Base-by-base conservation (phyloP, 306 rosid species). In the Dalbergia cultrata region DNA sequence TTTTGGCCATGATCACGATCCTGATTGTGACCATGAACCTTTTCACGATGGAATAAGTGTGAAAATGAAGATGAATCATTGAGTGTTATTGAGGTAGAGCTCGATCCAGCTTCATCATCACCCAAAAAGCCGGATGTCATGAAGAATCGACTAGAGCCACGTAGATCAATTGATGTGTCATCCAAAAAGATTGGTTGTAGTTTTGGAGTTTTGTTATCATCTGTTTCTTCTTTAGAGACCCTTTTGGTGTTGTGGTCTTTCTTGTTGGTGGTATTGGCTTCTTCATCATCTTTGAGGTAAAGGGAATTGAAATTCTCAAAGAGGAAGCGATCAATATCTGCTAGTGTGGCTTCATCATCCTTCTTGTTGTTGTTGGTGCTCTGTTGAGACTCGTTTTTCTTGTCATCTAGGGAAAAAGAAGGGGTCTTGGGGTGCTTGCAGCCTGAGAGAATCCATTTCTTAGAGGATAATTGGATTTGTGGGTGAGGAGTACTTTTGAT, bases 301-400 rank as follows among this genome's bases (percentile, higher is more conserved):
- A 92, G 74, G 5, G 97, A 89, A 81, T 87, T 88, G 88, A 92
- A 94, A 70, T 94, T 94, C 82, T 94, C 97, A 0, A 87, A 50
- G 72, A 94, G 91, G 17, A 94, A 92, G 0, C 87, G 90, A 16
- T 94, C 97, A 13, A 92, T 44, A 21, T 92, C 97, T 0, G 89
- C 86, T 19, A 94, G 84, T 2, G 94, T 85, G 11, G 94, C 98
- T 9, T 89, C 90, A 12, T 86, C 91, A 9, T 56, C 39, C 2
- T 78, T 26, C 3, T 53, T 77, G 9, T 44, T 63, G 22, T 1
- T 14, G 49, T 1, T 3, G 56, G 21, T 31, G 3, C 4, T 5
- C 10, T 1, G 45, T 49, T 49, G 54, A 13, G 17, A 12, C 6
- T 65, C 47, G 10, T 76, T 18, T 34, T 34, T 67, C 2, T 22